Base-by-base conservation (phyloP, 2,329 filamentous ascomycete species). In the Paecilomyces formosus region DNA sequence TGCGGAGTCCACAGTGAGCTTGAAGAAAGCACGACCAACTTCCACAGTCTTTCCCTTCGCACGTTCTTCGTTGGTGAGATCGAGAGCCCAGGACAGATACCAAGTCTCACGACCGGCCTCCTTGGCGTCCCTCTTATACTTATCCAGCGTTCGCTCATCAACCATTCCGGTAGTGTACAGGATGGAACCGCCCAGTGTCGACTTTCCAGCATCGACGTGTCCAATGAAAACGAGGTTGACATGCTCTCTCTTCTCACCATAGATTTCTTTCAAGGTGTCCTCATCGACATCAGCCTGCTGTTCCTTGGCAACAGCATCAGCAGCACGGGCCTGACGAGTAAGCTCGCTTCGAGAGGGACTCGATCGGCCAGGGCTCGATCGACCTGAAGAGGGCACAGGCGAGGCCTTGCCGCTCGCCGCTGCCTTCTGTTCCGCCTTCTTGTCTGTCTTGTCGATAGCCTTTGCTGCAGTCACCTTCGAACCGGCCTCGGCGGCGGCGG, bases 51-150 rank as follows among this genome's bases (percentile, higher is more conserved):
- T 99, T 65, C 94, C 94, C 82, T 97, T 96, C 56, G 90, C 81
- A 70, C 95, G 86, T 74, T 99, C 94, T 76, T 99, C 95, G 76
- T 93, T 96, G 66, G 92, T 99, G 74, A 97, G 76, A 82, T 99
- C 94, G 68, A 99, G 84, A 61, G 92, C 95, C 94, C 95, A 99
- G 51, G 94, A 99, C 22, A 99, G 83, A 75, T 97, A 99, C 94
- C 94, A 99, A 3, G 93, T 96, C 79, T 97, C 94, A 79, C 92
- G 89, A 56, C 94, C 94, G 64, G 94, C 83, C 11, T 97, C 94
- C 81, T 96, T 97, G 55, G 94, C 93, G 70, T 99, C 95, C 67
- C 85, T 86, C 84, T 93, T 96, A 82, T 96, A 96, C 78, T 99
- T 99, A 57, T 99, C 94, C 82, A 99, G 85, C 35, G 94, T 99